Evolutionary conservation across 306 rosid species (phyloP).

Genomic region (Vachellia pachyceras): DNA sequence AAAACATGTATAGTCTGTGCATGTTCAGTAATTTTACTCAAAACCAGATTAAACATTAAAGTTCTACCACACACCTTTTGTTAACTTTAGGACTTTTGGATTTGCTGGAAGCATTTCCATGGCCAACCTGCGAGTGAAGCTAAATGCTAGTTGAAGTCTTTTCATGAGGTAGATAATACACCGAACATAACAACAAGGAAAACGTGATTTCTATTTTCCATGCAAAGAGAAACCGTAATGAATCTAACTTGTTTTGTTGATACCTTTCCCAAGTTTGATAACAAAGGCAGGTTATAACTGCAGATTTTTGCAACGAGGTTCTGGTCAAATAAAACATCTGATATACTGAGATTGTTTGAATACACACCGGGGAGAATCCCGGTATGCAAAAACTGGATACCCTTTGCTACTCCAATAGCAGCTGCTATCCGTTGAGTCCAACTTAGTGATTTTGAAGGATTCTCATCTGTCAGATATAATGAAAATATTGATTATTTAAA

Average conservation of each 20-base stretch:
- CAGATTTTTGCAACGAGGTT: slow-evolving; percentile 77
- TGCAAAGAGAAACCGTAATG: neutral
- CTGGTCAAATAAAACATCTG: slow-evolving; percentile 78
- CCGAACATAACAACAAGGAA: neutral
- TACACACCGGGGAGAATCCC: slow-evolving; percentile 82
- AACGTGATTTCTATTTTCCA: slow-evolving; percentile 8
- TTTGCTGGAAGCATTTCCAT: slow-evolving; percentile 60
- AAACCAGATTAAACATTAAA: slow-evolving; percentile 21
- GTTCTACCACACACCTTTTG: slow-evolving; percentile 59
- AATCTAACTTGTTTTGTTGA: slow-evolving; percentile 8
- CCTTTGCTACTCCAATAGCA: slow-evolving; percentile 84
- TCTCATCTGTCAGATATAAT: slow-evolving; percentile 55
- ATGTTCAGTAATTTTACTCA: neutral
- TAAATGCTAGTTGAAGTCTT: slow-evolving; percentile 18
- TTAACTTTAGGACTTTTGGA: slow-evolving; percentile 41
- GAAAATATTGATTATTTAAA: neutral
- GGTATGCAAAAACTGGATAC: slow-evolving; percentile 81
- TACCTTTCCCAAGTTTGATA: slow-evolving; percentile 76
- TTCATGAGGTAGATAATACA: slow-evolving; percentile 23
- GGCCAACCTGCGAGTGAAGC: slow-evolving; percentile 63
- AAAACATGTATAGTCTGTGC: neutral
- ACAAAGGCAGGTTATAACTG: slow-evolving; percentile 75
- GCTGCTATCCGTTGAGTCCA: slow-evolving; percentile 85
- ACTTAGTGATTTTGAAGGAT: slow-evolving; percentile 48
- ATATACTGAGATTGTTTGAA: slow-evolving; percentile 69